Conservation (phyloP, 75 land plant species). For the Pinus tabuliformis region DNA sequence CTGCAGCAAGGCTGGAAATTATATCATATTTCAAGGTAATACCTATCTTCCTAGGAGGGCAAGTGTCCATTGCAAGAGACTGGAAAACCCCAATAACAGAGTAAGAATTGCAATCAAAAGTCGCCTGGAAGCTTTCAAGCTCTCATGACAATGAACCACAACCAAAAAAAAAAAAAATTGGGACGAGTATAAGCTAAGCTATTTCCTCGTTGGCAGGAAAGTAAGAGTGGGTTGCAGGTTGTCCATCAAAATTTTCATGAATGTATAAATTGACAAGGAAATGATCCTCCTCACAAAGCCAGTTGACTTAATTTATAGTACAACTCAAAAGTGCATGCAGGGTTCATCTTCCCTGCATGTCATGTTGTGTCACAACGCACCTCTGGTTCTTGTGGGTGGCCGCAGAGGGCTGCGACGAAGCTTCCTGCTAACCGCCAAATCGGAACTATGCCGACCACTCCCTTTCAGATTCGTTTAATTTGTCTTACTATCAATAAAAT, state of each 20-base stretch:
- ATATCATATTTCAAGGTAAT: constrained; percentile 19
- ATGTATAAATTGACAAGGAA: no score
- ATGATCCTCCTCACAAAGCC: no score
- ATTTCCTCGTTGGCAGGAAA: neutral
- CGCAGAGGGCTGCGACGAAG: no score
- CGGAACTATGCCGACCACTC: no score
- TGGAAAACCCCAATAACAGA: neutral
- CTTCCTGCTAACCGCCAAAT: no score
- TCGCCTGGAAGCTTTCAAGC: neutral
- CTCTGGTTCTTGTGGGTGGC: no score
- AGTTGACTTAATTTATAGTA: no score
- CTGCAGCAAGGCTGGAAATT: constrained; percentile 12
- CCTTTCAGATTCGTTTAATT: no score
- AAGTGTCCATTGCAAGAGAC: constrained; percentile 1
- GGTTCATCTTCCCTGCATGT: no score
- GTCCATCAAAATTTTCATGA: neutral
- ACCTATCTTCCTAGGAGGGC: constrained; percentile 19
- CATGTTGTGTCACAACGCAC: no score
- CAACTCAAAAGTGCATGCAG: no score
- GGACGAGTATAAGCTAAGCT: neutral
- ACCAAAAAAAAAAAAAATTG: neutral
- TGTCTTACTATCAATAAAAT: no score
- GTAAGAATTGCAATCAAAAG: neutral
- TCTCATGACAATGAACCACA: neutral
- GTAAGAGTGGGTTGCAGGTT: neutral